These are phyloP conservation scores for Fusarium illudens DNA, from an alignment of 2,329 filamentous ascomycete species.

Conservation along the genomic window DNA sequence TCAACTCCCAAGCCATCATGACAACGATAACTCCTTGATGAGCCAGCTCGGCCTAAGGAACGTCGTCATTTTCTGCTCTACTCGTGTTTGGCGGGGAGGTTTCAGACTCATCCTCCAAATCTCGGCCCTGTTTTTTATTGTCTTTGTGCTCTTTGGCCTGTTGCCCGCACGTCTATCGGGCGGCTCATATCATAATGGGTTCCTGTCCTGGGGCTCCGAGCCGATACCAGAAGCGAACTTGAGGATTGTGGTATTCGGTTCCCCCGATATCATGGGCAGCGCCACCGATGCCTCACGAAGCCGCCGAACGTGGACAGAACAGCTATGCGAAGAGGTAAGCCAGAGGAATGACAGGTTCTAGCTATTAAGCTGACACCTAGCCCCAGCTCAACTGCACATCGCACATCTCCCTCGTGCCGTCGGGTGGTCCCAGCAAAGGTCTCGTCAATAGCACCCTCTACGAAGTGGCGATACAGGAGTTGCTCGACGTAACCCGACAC, in stretches of 20 bases:
- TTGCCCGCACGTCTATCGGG: conserved; percentile 37
- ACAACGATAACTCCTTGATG: conserved; percentile 33
- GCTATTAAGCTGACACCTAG: conserved; percentile 1
- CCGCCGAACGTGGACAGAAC: conserved; percentile 56
- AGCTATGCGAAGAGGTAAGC: conserved; percentile 57
- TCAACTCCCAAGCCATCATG: conserved; percentile 20
- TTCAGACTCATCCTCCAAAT: conserved; percentile 44
- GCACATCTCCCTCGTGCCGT: conserved; percentile 57
- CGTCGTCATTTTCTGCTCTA: conserved; percentile 52
- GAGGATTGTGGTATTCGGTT: conserved; percentile 62
- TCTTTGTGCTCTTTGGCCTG: conserved; percentile 42
- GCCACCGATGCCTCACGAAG: conserved; percentile 40
- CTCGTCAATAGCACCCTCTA: conserved; percentile 65
- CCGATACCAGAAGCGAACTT: conserved; percentile 46
- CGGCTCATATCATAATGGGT: conserved; percentile 36
- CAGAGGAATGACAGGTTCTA: background rate
- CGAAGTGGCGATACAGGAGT: conserved; percentile 50
- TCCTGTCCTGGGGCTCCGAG: conserved; percentile 34
- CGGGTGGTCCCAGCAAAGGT: conserved; percentile 54
- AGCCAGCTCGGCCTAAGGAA: conserved; percentile 38
- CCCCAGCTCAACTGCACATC: conserved; percentile 56
- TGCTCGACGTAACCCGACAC: conserved; percentile 46
- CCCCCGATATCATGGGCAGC: conserved; percentile 57
- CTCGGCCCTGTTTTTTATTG: conserved; percentile 36
- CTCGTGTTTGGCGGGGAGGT: conserved; percentile 52